Conservation (phyloP, 495 filamentous ascomycete species). For the Cercophora scortea region DNA sequence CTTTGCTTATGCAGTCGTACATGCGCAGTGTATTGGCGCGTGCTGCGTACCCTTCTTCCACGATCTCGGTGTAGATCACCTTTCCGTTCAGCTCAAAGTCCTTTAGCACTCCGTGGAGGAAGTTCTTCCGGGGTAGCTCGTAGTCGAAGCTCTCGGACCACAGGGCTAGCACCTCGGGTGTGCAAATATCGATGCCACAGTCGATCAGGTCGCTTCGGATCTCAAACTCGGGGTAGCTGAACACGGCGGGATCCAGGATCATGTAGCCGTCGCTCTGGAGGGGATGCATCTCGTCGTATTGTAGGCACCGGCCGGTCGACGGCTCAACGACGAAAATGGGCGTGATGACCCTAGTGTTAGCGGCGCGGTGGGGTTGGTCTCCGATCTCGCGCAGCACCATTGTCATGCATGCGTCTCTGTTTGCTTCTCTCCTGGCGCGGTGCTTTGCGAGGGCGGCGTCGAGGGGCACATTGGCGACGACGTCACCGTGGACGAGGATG, state of each 20-base stretch:
- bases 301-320: slow-evolving; percentile 69
- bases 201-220: slow-evolving; percentile 85
- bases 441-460: slow-evolving; percentile 72
- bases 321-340: slow-evolving; percentile 86
- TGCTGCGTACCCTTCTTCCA: slow-evolving; percentile 72
- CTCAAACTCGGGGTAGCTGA: slow-evolving; percentile 61
- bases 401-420: slow-evolving; percentile 98
- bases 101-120: slow-evolving; percentile 84
- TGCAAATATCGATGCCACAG: slow-evolving; percentile 95
- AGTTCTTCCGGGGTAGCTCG: slow-evolving; percentile 78
- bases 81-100: slow-evolving; percentile 96
- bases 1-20: slow-evolving; percentile 85
- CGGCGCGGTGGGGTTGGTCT: slow-evolving; percentile 52
- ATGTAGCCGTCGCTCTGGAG: slow-evolving; percentile 46
- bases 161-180: slow-evolving; percentile 83
- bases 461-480: slow-evolving; percentile 85
- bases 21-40: slow-evolving; percentile 77
- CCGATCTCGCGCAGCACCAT: slow-evolving; percentile 81
- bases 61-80: slow-evolving; percentile 84
- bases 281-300: slow-evolving; percentile 74
- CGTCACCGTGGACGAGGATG: slow-evolving; percentile 83
- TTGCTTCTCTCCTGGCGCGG: slow-evolving; percentile 67
- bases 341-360: slow-evolving; percentile 61
- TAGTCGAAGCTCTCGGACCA: slow-evolving; percentile 99
- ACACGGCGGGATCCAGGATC: slow-evolving; percentile 54